phyloP scores from a whole-genome alignment of 495 filamentous ascomycete species.

The Trichoderma virens region DNA sequence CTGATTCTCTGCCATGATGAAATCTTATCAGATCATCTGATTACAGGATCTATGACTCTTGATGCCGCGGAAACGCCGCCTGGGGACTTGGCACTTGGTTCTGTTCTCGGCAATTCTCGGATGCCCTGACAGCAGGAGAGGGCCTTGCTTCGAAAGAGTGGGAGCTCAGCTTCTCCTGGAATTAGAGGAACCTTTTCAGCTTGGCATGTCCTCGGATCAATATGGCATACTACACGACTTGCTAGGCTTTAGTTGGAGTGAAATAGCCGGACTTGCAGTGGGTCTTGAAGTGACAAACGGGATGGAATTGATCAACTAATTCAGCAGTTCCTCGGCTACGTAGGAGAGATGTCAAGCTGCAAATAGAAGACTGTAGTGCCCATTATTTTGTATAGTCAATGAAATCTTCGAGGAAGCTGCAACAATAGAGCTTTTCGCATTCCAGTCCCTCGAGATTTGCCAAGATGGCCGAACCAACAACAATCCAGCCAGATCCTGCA shows the following conservation, averaged over 20 bases:
- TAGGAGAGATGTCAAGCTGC: not conserved
- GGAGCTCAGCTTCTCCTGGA: not conserved
- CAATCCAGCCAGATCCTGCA: not conserved
- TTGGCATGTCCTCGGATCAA: not conserved
- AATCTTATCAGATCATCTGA: slow-evolving; percentile 14
- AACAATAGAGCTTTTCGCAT: not conserved
- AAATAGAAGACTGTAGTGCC: not conserved
- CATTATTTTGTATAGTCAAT: not conserved
- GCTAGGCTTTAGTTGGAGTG: no score
- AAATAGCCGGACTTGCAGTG: no score
- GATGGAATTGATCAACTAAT: no score
- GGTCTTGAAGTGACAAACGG: no score
- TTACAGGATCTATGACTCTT: slow-evolving; percentile 2
- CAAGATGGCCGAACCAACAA: not conserved
- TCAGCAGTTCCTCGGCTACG: not conserved
- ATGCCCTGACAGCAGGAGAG: not conserved
- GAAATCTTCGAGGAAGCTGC: not conserved
- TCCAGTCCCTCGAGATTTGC: not conserved
- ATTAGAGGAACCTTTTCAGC: not conserved
- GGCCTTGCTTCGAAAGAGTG: not conserved
- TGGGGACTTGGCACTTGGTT: not conserved
- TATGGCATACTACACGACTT: not conserved
- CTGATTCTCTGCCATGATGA: not conserved
- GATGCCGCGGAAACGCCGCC: not conserved
- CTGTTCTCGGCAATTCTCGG: not conserved